A percentile compares a stretch with the other conserved stretches of the same genome.
Evolutionary conservation across 768 basidiomycete species (phyloP).

Genomic region (Candolleomyces eurysporus): DNA sequence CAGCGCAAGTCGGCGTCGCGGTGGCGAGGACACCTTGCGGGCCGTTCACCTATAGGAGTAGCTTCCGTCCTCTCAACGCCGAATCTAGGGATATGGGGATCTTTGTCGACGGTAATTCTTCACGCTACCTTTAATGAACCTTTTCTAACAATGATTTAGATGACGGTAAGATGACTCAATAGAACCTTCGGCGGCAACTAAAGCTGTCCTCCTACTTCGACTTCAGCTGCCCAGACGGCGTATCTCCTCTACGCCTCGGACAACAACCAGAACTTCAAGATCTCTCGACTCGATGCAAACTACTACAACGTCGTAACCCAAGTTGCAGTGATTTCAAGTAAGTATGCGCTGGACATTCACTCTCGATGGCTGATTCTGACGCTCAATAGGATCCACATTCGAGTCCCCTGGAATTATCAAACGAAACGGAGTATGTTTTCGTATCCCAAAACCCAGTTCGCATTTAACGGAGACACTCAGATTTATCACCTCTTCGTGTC

Average conservation of each 20-base stretch:
- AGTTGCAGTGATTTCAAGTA: conserved; percentile 44
- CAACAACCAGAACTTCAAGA: conserved; percentile 71
- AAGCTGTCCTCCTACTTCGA: background rate
- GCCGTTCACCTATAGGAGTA: conserved; percentile 54
- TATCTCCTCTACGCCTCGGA: conserved; percentile 67
- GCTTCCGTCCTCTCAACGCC: conserved; percentile 55
- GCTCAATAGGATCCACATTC: conserved; percentile 46
- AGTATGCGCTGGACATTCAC: conserved; percentile 7
- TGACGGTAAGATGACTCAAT: conserved; percentile 29
- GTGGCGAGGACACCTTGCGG: conserved; percentile 59
- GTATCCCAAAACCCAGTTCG: background rate
- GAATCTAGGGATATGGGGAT: conserved; percentile 60
- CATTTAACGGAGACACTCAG: conserved; percentile 21
- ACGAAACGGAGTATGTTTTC: conserved; percentile 42
- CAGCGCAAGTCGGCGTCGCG: conserved; percentile 62
- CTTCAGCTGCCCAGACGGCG: conserved; percentile 42
- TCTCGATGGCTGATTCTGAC: background rate
- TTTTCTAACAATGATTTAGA: conserved; percentile 24
- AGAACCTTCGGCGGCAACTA: background rate
- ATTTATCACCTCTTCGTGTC: conserved; percentile 59
- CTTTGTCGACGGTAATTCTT: conserved; percentile 48
- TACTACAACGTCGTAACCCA: conserved; percentile 55
- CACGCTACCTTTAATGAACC: background rate
- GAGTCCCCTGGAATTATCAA: conserved; percentile 65
- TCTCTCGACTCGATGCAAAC: conserved; percentile 52